Conservation (phyloP, 208 protist species). For the Trypanosoma boissoni region DNA sequence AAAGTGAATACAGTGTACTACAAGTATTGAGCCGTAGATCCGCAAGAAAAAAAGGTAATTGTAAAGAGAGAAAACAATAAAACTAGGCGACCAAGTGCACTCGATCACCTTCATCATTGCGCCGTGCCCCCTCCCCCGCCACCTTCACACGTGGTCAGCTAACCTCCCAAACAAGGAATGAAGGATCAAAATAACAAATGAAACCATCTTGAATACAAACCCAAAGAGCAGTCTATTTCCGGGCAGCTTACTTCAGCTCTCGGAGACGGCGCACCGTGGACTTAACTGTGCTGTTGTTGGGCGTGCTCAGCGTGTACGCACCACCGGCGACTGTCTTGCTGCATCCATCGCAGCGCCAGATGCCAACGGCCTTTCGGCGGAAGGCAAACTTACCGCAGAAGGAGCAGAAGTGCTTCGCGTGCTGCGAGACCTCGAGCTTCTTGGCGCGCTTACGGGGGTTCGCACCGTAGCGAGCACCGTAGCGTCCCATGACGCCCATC, state of each 20-base stretch:
- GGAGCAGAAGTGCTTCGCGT: conserved; percentile 98
- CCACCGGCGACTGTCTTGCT: conserved; percentile 97
- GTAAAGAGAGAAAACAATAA: too few species aligned
- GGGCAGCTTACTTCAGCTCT: conserved; percentile 94
- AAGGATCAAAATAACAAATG: too few species aligned
- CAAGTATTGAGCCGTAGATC: too few species aligned
- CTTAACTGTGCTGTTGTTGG: conserved; percentile 96
- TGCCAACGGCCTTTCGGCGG: conserved; percentile 96
- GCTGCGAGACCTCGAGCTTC: conserved; percentile 99
- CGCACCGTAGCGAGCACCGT: conserved; percentile 99
- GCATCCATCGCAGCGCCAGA: conserved; percentile 98
- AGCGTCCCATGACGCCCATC: conserved; percentile 99
- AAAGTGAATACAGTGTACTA: too few species aligned
- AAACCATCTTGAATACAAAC: too few species aligned
- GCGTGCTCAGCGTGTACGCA: conserved; percentile 95
- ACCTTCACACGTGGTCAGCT: too few species aligned
- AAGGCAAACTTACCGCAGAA: conserved; percentile 99
- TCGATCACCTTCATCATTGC: too few species aligned
- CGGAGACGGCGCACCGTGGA: conserved; percentile 98
- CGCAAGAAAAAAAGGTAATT: too few species aligned
- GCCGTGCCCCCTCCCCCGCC: too few species aligned
- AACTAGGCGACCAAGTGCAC: too few species aligned
- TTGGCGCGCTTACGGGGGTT: conserved; percentile 98
- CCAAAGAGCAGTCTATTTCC: too few species aligned
- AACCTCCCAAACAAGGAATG: too few species aligned